These are phyloP conservation scores for Viola odorata DNA, from an alignment of 345 rosid genomes.

Conservation along the genomic window DNA sequence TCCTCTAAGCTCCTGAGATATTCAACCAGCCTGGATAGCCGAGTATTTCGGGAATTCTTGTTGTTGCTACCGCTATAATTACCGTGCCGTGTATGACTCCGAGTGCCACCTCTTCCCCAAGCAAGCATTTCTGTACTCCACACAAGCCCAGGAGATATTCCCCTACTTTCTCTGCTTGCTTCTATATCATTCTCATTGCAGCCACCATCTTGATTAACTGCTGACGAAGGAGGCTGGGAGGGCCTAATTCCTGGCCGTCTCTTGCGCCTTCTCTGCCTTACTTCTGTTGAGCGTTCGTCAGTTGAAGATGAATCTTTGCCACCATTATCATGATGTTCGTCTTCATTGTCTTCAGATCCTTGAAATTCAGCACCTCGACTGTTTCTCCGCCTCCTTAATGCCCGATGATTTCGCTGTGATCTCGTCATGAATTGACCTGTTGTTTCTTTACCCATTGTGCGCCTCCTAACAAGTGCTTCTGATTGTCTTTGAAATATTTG, in stretches of 20 bases:
- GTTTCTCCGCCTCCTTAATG: conserved; percentile 54
- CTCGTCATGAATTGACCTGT: conserved; percentile 33
- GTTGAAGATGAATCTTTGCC: conserved; percentile 71
- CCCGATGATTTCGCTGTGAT: conserved; percentile 46
- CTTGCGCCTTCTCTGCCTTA: conserved; percentile 46
- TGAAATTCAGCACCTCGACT: conserved; percentile 44
- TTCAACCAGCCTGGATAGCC: conserved; percentile 64
- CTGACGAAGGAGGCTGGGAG: conserved; percentile 56
- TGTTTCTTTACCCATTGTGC: conserved; percentile 49
- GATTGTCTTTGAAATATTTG: conserved; percentile 73
- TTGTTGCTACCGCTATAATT: conserved; percentile 40
- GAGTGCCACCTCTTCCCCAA: conserved; percentile 89
- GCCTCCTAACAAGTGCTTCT: conserved; percentile 67
- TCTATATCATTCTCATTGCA: conserved; percentile 50
- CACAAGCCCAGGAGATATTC: conserved; percentile 61
- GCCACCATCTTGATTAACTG: conserved; percentile 43
- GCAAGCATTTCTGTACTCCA: conserved; percentile 70
- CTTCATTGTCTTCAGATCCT: conserved; percentile 66
- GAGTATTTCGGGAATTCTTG: conserved; percentile 52
- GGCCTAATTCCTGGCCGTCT: conserved; percentile 25
- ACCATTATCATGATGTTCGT: conserved; percentile 53
- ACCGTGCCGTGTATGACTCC: conserved; percentile 85
- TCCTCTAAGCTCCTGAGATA: conserved; percentile 62
- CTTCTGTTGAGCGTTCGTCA: conserved; percentile 54
- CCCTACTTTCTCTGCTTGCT: conserved; percentile 46